Evolutionary conservation across 352 stramenopile species (phyloP), one percentile per base, ranked within the genome.

Genomic region (Elongisporangium anandrum): DNA sequence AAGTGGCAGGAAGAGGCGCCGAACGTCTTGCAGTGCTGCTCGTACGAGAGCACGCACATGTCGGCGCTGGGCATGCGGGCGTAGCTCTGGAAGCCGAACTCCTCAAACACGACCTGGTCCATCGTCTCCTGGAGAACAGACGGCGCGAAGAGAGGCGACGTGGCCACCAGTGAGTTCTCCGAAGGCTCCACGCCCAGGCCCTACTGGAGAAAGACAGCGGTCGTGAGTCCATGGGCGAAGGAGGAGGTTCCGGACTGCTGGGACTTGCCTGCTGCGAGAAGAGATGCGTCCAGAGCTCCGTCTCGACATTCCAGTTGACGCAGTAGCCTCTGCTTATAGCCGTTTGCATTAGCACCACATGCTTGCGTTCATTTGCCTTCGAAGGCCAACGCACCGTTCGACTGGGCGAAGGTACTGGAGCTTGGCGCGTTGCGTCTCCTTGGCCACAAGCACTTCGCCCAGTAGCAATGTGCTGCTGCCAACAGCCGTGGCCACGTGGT

Each of bases 71-170:
- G 65, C 16, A 92, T 78, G 17, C 75, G 81, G 60, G 70, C 66
- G 48, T 80, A 86, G 2, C 69, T 60, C 41, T 72, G 62, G 52
- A 92, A 91, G 4, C 77, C 73, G 20, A 92, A 65, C 60, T 91
- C 79, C 55, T 94, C 85, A 49, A 94, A 94, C 48, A 89, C 78
- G 12, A 92, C 82, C 53, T 94, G 69, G 68, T 94, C 82, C 82
- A 90, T 89, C 24, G 61, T 87, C 52, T 91, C 75, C 21, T 73
- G 75, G 50, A 92, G 66, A 12, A 83, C 66, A 21, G 65, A 57
- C 10, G 81, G 81, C 16, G 79, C 70, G 23, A 91, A 68, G 16
- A 88, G 56, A 7, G 85, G 82, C n/a, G 77, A 60, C 9, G 85
- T 94, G 4, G 66, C 56, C 17, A 92, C 69, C 3, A 92, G 66